phyloP scores from a whole-genome alignment of 179 eudicot species.

The Heliamphora pulchella region DNA sequence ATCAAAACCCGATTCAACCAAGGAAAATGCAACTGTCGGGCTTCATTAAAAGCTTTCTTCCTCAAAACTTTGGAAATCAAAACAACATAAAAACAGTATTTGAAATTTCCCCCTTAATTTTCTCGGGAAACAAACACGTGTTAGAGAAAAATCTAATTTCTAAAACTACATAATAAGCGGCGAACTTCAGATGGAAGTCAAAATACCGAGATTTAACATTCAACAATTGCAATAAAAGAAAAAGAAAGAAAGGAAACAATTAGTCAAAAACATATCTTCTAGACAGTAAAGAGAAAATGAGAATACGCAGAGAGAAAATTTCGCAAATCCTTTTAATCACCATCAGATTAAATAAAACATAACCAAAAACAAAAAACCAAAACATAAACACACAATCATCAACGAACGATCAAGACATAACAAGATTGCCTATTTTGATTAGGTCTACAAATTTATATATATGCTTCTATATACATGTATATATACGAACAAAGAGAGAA shows the following conservation, averaged over 20 bases:
- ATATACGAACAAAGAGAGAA: too few species aligned
- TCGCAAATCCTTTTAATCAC: neutral
- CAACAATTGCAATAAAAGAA: neutral
- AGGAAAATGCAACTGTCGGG: slow-evolving; percentile 9
- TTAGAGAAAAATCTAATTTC: slow-evolving; percentile 1
- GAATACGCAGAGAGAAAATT: neutral
- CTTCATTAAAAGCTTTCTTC: neutral
- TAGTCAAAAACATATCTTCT: neutral
- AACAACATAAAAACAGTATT: neutral
- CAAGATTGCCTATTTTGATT: neutral
- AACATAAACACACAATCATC: too few species aligned
- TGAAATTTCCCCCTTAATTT: neutral
- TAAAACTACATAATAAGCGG: neutral
- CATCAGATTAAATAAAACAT: neutral
- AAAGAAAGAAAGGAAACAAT: neutral
- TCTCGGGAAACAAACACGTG: neutral
- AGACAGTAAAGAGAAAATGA: neutral
- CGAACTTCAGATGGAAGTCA: neutral
- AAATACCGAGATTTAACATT: neutral
- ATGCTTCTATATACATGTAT: neutral
- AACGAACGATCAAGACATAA: neutral
- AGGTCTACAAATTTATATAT: neutral
- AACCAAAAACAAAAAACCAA: neutral
- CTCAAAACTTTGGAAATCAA: neutral
- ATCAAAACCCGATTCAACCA: neutral